A percentile compares a stretch with the other conserved stretches of the same genome.
Conservation (phyloP, 2,329 filamentous ascomycete species). For the Neurospora sp. region DNA sequence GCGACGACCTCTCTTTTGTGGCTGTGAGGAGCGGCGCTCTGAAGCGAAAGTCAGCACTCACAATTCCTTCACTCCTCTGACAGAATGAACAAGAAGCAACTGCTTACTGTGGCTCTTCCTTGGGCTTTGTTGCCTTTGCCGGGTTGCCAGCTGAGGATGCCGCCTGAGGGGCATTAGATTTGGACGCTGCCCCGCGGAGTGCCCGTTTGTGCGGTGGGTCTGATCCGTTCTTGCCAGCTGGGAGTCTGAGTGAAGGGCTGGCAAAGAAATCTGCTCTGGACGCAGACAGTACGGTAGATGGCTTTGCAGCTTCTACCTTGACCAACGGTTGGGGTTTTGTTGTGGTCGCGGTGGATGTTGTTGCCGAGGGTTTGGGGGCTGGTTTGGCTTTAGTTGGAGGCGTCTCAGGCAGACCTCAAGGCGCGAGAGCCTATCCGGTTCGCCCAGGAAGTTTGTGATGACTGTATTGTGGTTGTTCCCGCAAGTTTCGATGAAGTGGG, state of each 20-base stretch:
- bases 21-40: neutral
- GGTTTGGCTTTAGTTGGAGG: constrained; percentile 18
- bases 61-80: neutral
- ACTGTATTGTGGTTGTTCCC: no score
- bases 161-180: constrained; percentile 17
- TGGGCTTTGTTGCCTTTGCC: constrained; percentile 22
- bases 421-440: no score
- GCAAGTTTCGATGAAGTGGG: no score
- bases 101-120: constrained; percentile 20
- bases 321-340: constrained; percentile 18
- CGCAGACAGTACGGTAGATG: neutral
- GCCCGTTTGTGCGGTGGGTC: neutral
- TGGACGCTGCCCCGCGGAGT: neutral
- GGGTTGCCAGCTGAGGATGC: neutral
- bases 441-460: no score
- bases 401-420: constrained; percentile 1
- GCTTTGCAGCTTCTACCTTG: constrained; percentile 23
- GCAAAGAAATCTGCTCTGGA: neutral
- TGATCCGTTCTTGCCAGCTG: neutral
- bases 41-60: neutral
- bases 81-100: neutral
- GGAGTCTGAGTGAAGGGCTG: neutral
- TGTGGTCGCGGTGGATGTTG: constrained; percentile 12
- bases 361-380: constrained; percentile 12
- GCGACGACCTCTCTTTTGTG: neutral